Evolutionary conservation across 1,284 basidiomycete genomes (phyloP), one percentile per base, ranked within the genome.

Genomic region (Tilletia walkeri): DNA sequence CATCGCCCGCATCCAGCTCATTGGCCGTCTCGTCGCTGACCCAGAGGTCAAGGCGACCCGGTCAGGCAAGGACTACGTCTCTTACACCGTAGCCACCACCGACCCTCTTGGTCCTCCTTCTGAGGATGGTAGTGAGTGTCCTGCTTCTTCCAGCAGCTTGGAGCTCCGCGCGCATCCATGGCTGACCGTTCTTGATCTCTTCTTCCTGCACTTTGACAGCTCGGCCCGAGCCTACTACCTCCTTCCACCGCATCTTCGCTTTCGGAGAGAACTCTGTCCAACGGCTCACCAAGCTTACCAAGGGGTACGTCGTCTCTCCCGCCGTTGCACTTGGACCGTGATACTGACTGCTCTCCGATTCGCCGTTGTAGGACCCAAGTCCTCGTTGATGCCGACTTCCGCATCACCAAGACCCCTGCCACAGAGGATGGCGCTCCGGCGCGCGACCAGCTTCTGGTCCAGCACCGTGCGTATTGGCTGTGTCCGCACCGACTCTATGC

Each of bases 11-110:
- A 80, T 83, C 75, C 77, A 78, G 65, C 75, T 83, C 7, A 70
- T 83, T 3, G 82, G 82, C 20, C 78, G 82, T 47, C 77, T 83
- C 16, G 76, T 77, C 5, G 77, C 78, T 7, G 75, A 79, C 56
- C 82, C 82, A 4, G 80, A 82, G 71, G 61, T 79, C 66, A 76
- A 80, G 66, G 67, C 73, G 24, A 82, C 79, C 68, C 76, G 76
- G 69, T 75, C 72, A 34, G 82, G 82, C 70, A 83, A 83, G 72
- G 80, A 82, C 68, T 83, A 78, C 73, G 74, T 80, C 10, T 74
- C 77, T 39, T 83, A 83, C 77, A 76, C 77, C 12, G 72, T 83
- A 20, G 82, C 82, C 10, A 82, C 81, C 10, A 76, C 70, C 20
- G 82, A 83, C 65, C 76, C 78, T 30, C 67, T 75, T 6, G 81